Evolutionary conservation across 2,329 filamentous ascomycete genomes (phyloP), one percentile per base, ranked within the genome.

Genomic region (Penicillium sp.): DNA sequence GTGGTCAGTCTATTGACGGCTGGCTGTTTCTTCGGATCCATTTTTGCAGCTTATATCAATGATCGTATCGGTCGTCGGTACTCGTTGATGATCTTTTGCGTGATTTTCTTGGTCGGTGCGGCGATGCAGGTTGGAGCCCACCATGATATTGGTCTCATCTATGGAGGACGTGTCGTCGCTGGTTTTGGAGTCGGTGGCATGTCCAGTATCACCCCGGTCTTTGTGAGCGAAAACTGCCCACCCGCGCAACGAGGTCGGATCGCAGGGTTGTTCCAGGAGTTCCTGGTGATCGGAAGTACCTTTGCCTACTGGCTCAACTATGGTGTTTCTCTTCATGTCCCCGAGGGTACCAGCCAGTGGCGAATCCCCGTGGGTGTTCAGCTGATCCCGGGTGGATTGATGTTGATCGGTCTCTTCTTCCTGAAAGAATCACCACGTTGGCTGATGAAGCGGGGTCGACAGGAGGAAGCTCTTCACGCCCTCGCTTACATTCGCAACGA

Each of bases 261-360:
- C 23, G 57, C 61, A 0, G 61, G 62, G 25, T 41, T 64, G 3
- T 64, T 65, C 48, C 60, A 63, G 42, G 59, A 61, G 34, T 63
- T 65, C 38, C 46, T 63, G 11, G 61, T 64, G 11, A 61, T 64
- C 14, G 59, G 60, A 34, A 73, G 72, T 14, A 73, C 69, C 34
- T 55, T 74, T 12, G 66, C 67, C 23, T 74, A 74, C 59, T 75
- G 73, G 58, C 65, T 75, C 37, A 72, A 74, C 52, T 75, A 73
- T 44, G 71, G 72, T 23, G 71, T 74, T 30, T 55, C 64, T 13
- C 56, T 67, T 16, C 64, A 68, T 32, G 66, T 74, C 35, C 61
- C 54, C 8, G 55, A 63, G 3, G 62, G 64, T 25, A 65, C 69
- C 2, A 64, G 61, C n/a, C 73, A 75, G 54, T 76, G 73, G 72